Evolutionary conservation across 352 stramenopile species (phyloP), one percentile per base, ranked within the genome.

Genomic region (Globisporangium radiosum): DNA sequence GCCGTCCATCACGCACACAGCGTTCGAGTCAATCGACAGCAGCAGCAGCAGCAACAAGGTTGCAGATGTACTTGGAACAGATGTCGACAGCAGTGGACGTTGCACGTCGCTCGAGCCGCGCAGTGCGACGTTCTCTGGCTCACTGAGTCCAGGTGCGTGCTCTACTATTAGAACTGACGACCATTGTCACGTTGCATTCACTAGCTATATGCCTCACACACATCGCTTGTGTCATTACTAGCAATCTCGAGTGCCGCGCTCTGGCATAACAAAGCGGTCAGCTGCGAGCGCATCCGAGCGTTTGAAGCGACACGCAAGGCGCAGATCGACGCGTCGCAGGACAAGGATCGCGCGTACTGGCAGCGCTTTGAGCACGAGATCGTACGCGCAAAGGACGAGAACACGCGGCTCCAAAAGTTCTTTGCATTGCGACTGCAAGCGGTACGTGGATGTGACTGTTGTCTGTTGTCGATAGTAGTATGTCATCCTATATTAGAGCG

Each of bases 341-440:
- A 76, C 19, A 71, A 75, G 40, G 83, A 93, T 57, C 78, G 78
- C 49, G 60, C 59, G 39, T 93, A 93, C 60, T 93, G 83, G 83
- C 81, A 76, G 19, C 65, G 76, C n/a, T 93, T 93, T 65, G 78
- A 89, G 66, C 72, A 77, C 43, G 83, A 93, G 69, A 78, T 93
- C 17, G 59, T 75, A 15, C 74, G 73, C 49, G 83, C 72, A 4
- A 70, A 72, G 40, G 83, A 88, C 13, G 79, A 90, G 60, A 90
- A 91, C 45, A 54, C 61, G 42, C 75, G 81, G 0, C 59, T 93
- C 36, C 70, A 89, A 52, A 73, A 73, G 6, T 93, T 93, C 65
- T 88, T 93, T 45, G 53, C 72, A 7, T 54, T 90, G 60, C 70
- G 77, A 6, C 59, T 89, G 15, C 78, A 90, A 65, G 83, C 81